A percentile compares a stretch with the other conserved stretches of the same genome.
These are phyloP conservation scores for Leccinum olivaceopallidum DNA, from an alignment of 768 basidiomycete species.

Conservation along the genomic window DNA sequence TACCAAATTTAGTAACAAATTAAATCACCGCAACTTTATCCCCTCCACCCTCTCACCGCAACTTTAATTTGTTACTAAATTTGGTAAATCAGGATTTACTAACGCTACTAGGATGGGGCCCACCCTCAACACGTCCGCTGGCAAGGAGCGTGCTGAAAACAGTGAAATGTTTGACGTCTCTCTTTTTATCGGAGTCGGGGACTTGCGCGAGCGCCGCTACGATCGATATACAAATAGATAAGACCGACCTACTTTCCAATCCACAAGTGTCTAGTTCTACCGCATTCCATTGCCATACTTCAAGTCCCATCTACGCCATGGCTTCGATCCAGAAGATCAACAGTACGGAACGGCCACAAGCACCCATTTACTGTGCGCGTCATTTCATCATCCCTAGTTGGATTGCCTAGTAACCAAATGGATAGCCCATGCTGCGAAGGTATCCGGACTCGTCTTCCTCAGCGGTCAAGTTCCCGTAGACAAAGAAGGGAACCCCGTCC, in stretches of 20 bases:
- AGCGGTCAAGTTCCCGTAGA: conserved; percentile 61
- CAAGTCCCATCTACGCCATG: conserved; percentile 24
- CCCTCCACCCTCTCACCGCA: too few relatives aligned
- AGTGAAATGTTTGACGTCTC: too few relatives aligned
- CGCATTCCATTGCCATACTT: background rate
- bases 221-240: conserved; percentile 8
- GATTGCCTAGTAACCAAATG: background rate
- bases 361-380: conserved; percentile 10
- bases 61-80: too few relatives aligned
- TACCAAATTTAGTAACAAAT: too few relatives aligned
- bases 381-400: background rate
- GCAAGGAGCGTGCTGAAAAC: too few relatives aligned
- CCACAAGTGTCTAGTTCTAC: background rate
- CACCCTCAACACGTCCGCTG: too few relatives aligned
- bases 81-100: too few relatives aligned
- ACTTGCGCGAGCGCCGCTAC: too few relatives aligned
- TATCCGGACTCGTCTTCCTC: conserved; percentile 58
- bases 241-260: background rate
- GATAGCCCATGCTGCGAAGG: conserved; percentile 56
- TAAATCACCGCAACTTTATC: too few relatives aligned
- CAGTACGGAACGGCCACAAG: conserved; percentile 41
- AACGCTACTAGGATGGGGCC: too few relatives aligned
- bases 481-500: conserved; percentile 46
- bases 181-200: too few relatives aligned
- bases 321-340: conserved; percentile 59